Evolutionary conservation across 495 filamentous ascomycete genomes (phyloP).

Genomic region (Hypoxylon rickii): DNA sequence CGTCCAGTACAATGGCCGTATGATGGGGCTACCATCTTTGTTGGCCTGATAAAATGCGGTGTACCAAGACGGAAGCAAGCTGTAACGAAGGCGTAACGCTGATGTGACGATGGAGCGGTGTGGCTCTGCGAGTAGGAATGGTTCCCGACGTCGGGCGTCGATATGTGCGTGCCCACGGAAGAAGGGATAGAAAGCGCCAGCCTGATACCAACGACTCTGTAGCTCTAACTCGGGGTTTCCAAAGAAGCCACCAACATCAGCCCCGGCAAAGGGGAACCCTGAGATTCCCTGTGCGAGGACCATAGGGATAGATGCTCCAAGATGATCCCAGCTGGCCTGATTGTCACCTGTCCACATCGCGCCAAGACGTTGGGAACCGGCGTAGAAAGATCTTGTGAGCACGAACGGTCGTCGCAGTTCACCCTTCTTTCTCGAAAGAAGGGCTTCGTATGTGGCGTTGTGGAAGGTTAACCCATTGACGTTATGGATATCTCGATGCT

Average conservation of each 20-base stretch:
- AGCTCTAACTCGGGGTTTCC: constrained; percentile 93
- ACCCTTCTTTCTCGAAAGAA: constrained; percentile 78
- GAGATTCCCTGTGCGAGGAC: constrained; percentile 87
- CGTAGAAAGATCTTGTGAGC: constrained; percentile 87
- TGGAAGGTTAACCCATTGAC: constrained; percentile 91
- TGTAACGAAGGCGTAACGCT: constrained; percentile 85
- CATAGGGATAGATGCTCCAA: constrained; percentile 87
- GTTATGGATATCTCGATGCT: constrained; percentile 96
- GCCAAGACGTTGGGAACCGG: constrained; percentile 83
- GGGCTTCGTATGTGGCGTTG: constrained; percentile 86
- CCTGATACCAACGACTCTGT: constrained; percentile 92
- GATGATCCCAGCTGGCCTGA: constrained; percentile 89
- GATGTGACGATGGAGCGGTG: constrained; percentile 85
- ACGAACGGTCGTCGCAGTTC: constrained; percentile 82
- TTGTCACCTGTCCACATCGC: constrained; percentile 99
- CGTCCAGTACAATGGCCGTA: constrained; percentile 88
- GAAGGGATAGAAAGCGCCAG: constrained; percentile 97
- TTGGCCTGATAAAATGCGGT: constrained; percentile 92
- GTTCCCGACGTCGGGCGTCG: constrained; percentile 90
- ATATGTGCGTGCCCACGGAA: constrained; percentile 99
- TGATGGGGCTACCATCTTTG: constrained; percentile 79
- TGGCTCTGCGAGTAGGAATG: constrained; percentile 84
- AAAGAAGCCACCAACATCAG: constrained; percentile 98
- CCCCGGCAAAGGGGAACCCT: constrained; percentile 92
- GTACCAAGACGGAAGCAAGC: constrained; percentile 92